These are phyloP conservation scores for Colletotrichum navitas DNA, from an alignment of 2,329 filamentous ascomycete species.

Conservation along the genomic window DNA sequence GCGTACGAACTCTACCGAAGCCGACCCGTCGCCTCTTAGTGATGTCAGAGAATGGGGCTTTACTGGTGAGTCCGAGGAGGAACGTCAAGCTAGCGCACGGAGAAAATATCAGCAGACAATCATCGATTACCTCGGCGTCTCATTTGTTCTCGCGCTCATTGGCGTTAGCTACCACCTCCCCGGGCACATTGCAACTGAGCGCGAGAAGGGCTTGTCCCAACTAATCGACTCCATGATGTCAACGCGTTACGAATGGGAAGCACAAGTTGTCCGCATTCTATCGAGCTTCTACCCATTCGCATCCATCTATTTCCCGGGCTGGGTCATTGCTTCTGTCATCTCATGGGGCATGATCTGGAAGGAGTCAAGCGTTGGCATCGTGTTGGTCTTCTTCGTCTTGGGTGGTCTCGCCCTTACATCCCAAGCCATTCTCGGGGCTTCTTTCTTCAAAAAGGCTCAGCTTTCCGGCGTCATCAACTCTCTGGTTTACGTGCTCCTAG, in stretches of 20 bases:
- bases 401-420: slow-evolving; percentile 81
- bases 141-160: slow-evolving; percentile 77
- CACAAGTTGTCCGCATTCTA: slow-evolving; percentile 55
- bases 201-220: slow-evolving; percentile 78
- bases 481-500: slow-evolving; percentile 79
- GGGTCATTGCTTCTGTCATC: slow-evolving; percentile 69
- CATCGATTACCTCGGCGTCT: slow-evolving; percentile 74
- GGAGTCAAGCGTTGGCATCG: slow-evolving; percentile 72
- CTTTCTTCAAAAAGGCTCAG: slow-evolving; percentile 89
- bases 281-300: slow-evolving; percentile 77
- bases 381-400: slow-evolving; percentile 81
- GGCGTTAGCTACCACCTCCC: slow-evolving; percentile 80
- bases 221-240: slow-evolving; percentile 82
- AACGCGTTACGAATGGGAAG: slow-evolving; percentile 66
- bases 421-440: slow-evolving; percentile 83
- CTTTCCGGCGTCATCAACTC: slow-evolving; percentile 85
- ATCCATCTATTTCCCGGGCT: slow-evolving; percentile 68
- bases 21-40: slow-evolving; percentile 46
- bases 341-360: slow-evolving; percentile 72
- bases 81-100: slow-evolving; percentile 67
- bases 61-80: slow-evolving; percentile 55
- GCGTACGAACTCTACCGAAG: slow-evolving; percentile 52
- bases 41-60: slow-evolving; percentile 51
- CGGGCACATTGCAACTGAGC: slow-evolving; percentile 76
- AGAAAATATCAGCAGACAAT: slow-evolving; percentile 73